Conservation (phyloP, 1,284 basidiomycete genomes). For the Apiotrichum mycotoxinovorans region DNA sequence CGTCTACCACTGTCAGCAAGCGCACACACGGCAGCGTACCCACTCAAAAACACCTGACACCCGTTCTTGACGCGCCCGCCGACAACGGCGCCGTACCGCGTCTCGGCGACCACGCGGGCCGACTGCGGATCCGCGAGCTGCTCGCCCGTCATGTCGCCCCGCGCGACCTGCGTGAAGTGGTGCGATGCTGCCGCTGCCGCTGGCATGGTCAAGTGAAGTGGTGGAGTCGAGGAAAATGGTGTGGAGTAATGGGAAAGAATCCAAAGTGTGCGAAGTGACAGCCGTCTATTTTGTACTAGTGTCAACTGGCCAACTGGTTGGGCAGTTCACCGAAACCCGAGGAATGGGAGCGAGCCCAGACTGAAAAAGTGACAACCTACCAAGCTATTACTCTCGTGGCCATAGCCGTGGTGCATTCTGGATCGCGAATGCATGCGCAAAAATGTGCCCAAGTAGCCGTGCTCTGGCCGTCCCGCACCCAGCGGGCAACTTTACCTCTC, state of each 20-base stretch:
- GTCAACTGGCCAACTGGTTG: no score
- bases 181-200: conserved; percentile 6
- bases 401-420: no score
- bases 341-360: no score
- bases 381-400: no score
- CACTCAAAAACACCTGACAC: conserved; percentile 38
- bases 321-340: no score
- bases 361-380: no score
- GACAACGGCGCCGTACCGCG: conserved; percentile 25
- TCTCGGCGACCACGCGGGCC: conserved; percentile 22
- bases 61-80: conserved; percentile 36
- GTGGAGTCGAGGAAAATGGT: neutral
- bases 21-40: neutral
- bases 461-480: no score
- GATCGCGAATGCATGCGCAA: no score
- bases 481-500: no score
- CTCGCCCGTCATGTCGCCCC: conserved; percentile 34
- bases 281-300: no score
- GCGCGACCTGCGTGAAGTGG: conserved; percentile 16
- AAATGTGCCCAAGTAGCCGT: no score
- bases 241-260: neutral
- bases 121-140: conserved; percentile 31
- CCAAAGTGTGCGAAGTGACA: no score
- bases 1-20: conserved; percentile 53
- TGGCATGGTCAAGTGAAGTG: conserved; percentile 7